Conservation (phyloP, 306 rosid species). For the Vicia faba region DNA sequence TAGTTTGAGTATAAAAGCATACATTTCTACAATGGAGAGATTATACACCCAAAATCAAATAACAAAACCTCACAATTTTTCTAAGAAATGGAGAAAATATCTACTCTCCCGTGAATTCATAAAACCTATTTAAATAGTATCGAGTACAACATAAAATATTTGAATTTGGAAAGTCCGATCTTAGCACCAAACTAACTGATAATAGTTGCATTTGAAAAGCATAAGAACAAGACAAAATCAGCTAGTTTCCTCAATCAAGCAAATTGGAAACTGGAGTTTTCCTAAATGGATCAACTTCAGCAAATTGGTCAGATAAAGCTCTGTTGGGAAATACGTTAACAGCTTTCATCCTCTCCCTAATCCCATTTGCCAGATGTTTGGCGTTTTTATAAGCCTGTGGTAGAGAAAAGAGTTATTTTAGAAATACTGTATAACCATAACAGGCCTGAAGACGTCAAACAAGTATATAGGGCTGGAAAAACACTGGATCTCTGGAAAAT, state of each 20-base stretch:
- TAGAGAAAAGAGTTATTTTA: conserved; percentile 52
- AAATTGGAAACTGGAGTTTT: conserved; percentile 60
- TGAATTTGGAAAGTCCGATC: conserved; percentile 18
- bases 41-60: too few relatives aligned
- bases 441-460: too few relatives aligned
- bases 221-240: conserved; percentile 9
- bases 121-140: too few relatives aligned
- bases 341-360: conserved; percentile 74
- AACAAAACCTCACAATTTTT: too few relatives aligned
- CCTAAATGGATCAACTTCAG: conserved; percentile 58
- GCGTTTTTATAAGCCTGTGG: conserved; percentile 63
- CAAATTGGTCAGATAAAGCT: conserved; percentile 43
- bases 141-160: neutral
- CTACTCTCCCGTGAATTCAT: neutral
- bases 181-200: conserved; percentile 4
- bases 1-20: too few relatives aligned
- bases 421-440: neutral
- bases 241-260: conserved; percentile 57
- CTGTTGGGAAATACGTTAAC: conserved; percentile 65
- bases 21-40: too few relatives aligned
- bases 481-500: too few relatives aligned
- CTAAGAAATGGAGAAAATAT: too few relatives aligned
- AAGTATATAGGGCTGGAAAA: too few relatives aligned
- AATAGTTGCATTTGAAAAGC: conserved; percentile 10
- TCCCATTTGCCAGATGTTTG: conserved; percentile 66